Conservation (phyloP, 1,284 basidiomycete genomes). For the Bondarzewia mesenterica region DNA sequence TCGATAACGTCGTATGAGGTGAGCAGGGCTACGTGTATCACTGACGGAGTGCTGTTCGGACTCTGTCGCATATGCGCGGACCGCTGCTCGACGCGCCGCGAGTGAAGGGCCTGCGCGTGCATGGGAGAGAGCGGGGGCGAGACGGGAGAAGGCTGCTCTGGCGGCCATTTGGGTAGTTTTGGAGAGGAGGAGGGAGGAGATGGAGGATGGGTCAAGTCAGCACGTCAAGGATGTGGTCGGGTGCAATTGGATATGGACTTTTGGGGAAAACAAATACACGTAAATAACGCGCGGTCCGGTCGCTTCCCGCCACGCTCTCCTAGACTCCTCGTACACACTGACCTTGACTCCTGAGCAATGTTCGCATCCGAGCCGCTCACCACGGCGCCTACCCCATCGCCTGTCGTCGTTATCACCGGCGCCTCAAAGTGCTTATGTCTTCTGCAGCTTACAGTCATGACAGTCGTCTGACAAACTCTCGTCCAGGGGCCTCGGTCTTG, state of each 20-base stretch:
- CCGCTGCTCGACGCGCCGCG: conserved; percentile 31
- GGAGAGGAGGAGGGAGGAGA: conserved; percentile 21
- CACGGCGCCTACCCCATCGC: neutral
- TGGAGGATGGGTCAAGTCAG: conserved; percentile 13
- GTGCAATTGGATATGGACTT: neutral
- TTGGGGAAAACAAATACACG: conserved; percentile 13
- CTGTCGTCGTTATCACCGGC: conserved; percentile 63
- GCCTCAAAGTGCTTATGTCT: conserved; percentile 62
- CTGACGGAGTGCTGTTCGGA: conserved; percentile 47
- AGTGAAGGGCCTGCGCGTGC: conserved; percentile 31
- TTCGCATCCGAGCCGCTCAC: neutral
- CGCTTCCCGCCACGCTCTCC: conserved; percentile 1
- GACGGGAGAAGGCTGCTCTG: conserved; percentile 55
- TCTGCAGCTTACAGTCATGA: neutral
- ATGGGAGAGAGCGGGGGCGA: conserved; percentile 47
- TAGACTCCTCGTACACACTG: neutral
- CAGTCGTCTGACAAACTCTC: neutral
- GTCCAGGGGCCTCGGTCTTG: conserved; percentile 76
- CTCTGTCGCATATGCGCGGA: conserved; percentile 58
- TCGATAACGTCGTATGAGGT: neutral
- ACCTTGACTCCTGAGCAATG: conserved; percentile 11
- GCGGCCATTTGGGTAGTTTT: conserved; percentile 43
- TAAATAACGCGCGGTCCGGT: conserved; percentile 10
- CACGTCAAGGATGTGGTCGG: conserved; percentile 4
- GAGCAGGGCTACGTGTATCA: conserved; percentile 3